Percentiles rank a stretch among this genome's conserved stretches.
These are phyloP conservation scores for Alnus rubra DNA, from an alignment of 306 rosid species.

Conservation along the genomic window DNA sequence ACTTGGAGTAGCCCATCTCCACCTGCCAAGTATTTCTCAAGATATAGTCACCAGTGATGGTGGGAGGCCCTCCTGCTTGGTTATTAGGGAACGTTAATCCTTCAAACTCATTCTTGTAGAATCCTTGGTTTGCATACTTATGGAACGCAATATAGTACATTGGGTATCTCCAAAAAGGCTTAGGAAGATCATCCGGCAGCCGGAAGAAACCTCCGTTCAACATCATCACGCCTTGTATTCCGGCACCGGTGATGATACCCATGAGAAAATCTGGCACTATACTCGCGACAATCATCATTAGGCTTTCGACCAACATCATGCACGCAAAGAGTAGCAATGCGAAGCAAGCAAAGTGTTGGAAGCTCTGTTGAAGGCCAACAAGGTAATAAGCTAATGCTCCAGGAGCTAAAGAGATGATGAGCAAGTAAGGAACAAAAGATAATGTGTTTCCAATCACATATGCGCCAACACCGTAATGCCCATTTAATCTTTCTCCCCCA, in stretches of 20 bases:
- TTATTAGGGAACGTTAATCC: conserved; percentile 44
- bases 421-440: conserved; percentile 48
- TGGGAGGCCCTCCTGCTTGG: conserved; percentile 24
- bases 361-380: conserved; percentile 27
- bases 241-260: conserved; percentile 54
- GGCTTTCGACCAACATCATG: conserved; percentile 57
- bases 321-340: conserved; percentile 34
- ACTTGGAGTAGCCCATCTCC: conserved; percentile 56
- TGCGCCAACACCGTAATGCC: conserved; percentile 54
- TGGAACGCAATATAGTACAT: conserved; percentile 59
- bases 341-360: conserved; percentile 43
- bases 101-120: conserved; percentile 63
- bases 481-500: conserved; percentile 55
- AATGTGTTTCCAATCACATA: conserved; percentile 46
- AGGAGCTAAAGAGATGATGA: conserved; percentile 47
- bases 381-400: conserved; percentile 54
- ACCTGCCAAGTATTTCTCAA: conserved; percentile 46
- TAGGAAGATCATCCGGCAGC: conserved; percentile 59
- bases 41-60: conserved; percentile 42
- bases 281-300: conserved; percentile 65
- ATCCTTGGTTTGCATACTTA: conserved; percentile 62
- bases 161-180: conserved; percentile 61
- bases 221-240: conserved; percentile 64
- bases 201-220: conserved; percentile 62
- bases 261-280: conserved; percentile 49